Percentiles rank a stretch among this genome's conserved stretches.
These are phyloP conservation scores for Pythium dissotocum DNA, from an alignment of 352 stramenopile species.

Conservation along the genomic window DNA sequence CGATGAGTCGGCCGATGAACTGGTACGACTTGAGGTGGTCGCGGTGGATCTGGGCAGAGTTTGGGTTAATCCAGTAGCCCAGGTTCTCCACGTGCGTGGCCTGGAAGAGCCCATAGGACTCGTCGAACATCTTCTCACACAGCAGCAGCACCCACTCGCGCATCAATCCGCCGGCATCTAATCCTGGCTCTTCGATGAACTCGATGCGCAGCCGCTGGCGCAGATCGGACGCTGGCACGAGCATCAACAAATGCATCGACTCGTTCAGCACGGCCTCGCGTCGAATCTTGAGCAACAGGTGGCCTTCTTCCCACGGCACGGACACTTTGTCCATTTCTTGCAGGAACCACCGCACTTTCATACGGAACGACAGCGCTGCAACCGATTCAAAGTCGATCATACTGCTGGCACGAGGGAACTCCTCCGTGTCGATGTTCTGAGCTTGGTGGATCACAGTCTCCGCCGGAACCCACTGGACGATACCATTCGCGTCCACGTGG, in stretches of 20 bases:
- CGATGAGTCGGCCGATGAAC: slow-evolving; percentile 76
- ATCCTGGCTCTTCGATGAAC: slow-evolving; percentile 77
- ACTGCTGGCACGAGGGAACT: slow-evolving; percentile 70
- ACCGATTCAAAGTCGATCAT: slow-evolving; percentile 80
- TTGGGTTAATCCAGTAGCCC: slow-evolving; percentile 84
- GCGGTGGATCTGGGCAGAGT: slow-evolving; percentile 60
- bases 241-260: slow-evolving; percentile 83
- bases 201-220: slow-evolving; percentile 78
- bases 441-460: slow-evolving; percentile 66
- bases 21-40: slow-evolving; percentile 78
- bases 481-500: slow-evolving; percentile 65
- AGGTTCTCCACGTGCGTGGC: slow-evolving; percentile 72
- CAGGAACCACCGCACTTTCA: slow-evolving; percentile 81
- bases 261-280: slow-evolving; percentile 74
- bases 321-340: slow-evolving; percentile 76
- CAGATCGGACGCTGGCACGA: slow-evolving; percentile 68
- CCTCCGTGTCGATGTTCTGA: slow-evolving; percentile 64
- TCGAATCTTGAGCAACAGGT: slow-evolving; percentile 78
- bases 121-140: slow-evolving; percentile 78
- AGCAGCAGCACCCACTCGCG: slow-evolving; percentile 81
- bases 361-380: slow-evolving; percentile 63
- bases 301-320: slow-evolving; percentile 75
- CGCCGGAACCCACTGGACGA: slow-evolving; percentile 72
- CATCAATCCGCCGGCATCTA: slow-evolving; percentile 76
- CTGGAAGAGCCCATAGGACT: slow-evolving; percentile 75